Evolutionary conservation across 352 stramenopile genomes (phyloP), one percentile per base, ranked within the genome.

Genomic region (Phytopythium kandeliae): DNA sequence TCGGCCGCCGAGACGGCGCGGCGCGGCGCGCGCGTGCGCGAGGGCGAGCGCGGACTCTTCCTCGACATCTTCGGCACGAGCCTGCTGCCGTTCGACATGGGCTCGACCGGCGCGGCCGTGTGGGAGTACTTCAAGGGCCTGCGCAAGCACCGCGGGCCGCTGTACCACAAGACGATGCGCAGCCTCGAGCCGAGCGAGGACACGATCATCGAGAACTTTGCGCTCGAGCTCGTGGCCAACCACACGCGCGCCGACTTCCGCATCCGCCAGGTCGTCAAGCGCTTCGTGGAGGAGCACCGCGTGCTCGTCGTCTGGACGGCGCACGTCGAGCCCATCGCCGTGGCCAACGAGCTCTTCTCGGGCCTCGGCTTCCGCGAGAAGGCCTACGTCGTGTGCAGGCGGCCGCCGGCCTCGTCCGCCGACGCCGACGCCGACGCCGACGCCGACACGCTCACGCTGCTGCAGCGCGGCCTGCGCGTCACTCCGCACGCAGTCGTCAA

Each of bases 391-490:
- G 63, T 71, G 12, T 58, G 45, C 41, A 71, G 63, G 50, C 60
- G 57, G 15, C 60, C 60, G 19, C 33, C 21, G 16, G 60, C 56
- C 1, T 49, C 60, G 0, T 42, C 56, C 28, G 28, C 4, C 28
- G n/a, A 10, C 28, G 28, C 57, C 42, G 62, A 63, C 34, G 38
- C 48, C 9, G n/a, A n/a, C n/a, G n/a, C n/a, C n/a, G n/a, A n/a
- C 28, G 28, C 57, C 42, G 62, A 64, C 34, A 35, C 49, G 8
- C 61, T 60, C 33, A 67, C 69, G 34, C 55, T 86, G 36, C 62
- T 89, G 22, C 74, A 85, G 53, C 74, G 66, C 51, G 79, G 70
- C 46, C 65, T 67, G 19, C 48, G 71, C 38, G 65, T 68, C 42
- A 70, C 63, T 13, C 65, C 65, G 19, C 49, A 75, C 35, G 46